Percentiles rank a stretch among this genome's conserved stretches.
Conservation (phyloP, 2,329 filamentous ascomycete genomes). For the Pestalotiopsis sp. region DNA sequence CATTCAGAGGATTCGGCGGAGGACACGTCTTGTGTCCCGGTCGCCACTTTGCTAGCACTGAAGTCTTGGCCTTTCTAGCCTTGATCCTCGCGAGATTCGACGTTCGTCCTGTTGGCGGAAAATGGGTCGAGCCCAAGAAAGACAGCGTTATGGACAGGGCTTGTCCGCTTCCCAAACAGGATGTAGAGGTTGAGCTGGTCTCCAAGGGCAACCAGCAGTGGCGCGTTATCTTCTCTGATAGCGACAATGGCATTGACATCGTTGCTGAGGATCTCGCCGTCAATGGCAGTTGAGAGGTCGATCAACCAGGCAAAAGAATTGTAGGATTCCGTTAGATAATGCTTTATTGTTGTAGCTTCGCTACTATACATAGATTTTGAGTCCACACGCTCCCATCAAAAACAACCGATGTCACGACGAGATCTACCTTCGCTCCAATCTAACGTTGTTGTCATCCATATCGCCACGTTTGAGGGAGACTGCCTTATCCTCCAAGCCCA, state of each 20-base stretch:
- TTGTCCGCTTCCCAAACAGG: conserved; percentile 16
- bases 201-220: conserved; percentile 14
- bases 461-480: too few species aligned
- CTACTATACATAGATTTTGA: too few species aligned
- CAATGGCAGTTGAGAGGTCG: too few species aligned
- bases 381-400: too few species aligned
- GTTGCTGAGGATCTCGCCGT: conserved; percentile 8
- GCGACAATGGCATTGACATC: conserved; percentile 14
- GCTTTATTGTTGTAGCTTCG: too few species aligned
- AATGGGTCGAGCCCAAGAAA: conserved; percentile 17
- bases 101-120: conserved; percentile 12
- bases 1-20: conserved; percentile 6
- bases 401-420: too few species aligned
- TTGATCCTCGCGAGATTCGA: conserved; percentile 18
- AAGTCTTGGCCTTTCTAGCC: conserved; percentile 18
- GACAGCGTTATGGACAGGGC: conserved; percentile 18
- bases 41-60: conserved; percentile 19
- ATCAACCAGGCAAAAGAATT: too few species aligned
- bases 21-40: conserved; percentile 17
- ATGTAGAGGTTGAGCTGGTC: conserved; percentile 10
- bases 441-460: too few species aligned
- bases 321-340: too few species aligned
- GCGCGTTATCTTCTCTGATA: conserved; percentile 14
- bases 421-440: too few species aligned
- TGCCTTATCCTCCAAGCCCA: too few species aligned